Evolutionary conservation across 148 eudicot genomes (phyloP), one percentile per base, ranked within the genome.

Genomic region (Vaccinium corymbosum): DNA sequence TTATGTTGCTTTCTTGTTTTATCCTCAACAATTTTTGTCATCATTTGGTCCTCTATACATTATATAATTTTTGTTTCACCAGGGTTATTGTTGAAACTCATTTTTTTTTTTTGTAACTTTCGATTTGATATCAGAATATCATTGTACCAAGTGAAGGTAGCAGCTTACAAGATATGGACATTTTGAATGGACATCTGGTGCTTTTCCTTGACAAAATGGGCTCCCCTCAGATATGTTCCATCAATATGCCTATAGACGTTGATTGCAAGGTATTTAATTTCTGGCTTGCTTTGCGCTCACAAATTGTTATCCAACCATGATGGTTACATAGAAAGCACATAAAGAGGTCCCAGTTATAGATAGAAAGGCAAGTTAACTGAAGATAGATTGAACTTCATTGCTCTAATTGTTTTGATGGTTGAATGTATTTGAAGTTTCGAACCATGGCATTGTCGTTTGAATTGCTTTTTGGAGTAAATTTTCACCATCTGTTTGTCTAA

Each of bases 151-250:
- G 88, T 75, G 91, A 96, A 87, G 97, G 89, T 81, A 85, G 87
- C 81, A 89, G 84, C 89, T 84, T 96, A 64, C 91, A 84, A 76
- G 98, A 96, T 83, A 93, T 96, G 97, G 99, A 96, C 89, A 88
- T 96, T 81, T 93, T 92, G 72, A 87, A 91, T 64, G 89, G 86
- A 78, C 92, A 96, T 90, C 82, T 94, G 83, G 99, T 96, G 84
- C 94, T 94, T 52, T 87, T 53, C 76, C 88, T 93, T 79, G 92
- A 90, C 82, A 84, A 84, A 85, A 90, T 89, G 72, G 98, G 92
- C 51, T 90, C 89, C 61, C 88, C 94, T 79, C 61, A 81, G 76
- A 91, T 91, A 80, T 96, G 97, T 83, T 96, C 97, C 50, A 85
- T 94, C 81, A 75, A 91, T 81, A 83, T 96, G 87, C 98, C 97